Evolutionary conservation across 2,329 filamentous ascomycete genomes (phyloP).

Genomic region (Hirsutella rhossiliensis): DNA sequence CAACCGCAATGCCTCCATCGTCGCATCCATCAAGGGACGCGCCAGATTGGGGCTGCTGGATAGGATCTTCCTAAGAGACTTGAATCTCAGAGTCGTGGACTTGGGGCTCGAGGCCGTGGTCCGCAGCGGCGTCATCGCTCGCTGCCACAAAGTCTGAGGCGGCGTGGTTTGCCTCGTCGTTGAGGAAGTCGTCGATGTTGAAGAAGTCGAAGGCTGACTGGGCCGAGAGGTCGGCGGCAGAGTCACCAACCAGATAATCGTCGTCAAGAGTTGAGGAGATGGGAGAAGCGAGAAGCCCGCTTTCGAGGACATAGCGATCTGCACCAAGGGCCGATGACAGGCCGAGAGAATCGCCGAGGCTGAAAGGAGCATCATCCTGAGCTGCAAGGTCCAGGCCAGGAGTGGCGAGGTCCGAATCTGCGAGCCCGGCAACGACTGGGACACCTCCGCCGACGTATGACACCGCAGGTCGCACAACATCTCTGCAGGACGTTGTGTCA

Average conservation of each 20-base stretch:
- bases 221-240: constrained; percentile 32
- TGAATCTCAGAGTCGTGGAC: constrained; percentile 48
- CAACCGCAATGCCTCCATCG: constrained; percentile 62
- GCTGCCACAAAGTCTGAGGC: constrained; percentile 35
- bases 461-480: constrained; percentile 99
- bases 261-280: constrained; percentile 52
- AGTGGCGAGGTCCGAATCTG: constrained; percentile 25
- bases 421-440: constrained; percentile 31
- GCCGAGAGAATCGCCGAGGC: constrained; percentile 59
- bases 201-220: constrained; percentile 31
- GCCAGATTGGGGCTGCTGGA: constrained; percentile 63
- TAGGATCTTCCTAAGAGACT: constrained; percentile 52
- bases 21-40: constrained; percentile 64
- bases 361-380: constrained; percentile 50
- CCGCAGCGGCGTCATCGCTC: constrained; percentile 38
- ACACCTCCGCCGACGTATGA: constrained; percentile 76
- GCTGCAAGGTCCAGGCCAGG: constrained; percentile 37
- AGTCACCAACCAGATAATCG: constrained; percentile 55
- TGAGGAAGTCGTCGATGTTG: constrained; percentile 43
- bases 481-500: constrained; percentile 99
- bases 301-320: constrained; percentile 68
- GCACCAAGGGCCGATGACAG: constrained; percentile 55
- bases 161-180: constrained; percentile 34
- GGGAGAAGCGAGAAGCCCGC: constrained; percentile 64
- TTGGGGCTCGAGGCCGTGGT: constrained; percentile 38